Base-by-base conservation (phyloP, 2,329 filamentous ascomycete species). In the Aspergillus sclerotialis region DNA sequence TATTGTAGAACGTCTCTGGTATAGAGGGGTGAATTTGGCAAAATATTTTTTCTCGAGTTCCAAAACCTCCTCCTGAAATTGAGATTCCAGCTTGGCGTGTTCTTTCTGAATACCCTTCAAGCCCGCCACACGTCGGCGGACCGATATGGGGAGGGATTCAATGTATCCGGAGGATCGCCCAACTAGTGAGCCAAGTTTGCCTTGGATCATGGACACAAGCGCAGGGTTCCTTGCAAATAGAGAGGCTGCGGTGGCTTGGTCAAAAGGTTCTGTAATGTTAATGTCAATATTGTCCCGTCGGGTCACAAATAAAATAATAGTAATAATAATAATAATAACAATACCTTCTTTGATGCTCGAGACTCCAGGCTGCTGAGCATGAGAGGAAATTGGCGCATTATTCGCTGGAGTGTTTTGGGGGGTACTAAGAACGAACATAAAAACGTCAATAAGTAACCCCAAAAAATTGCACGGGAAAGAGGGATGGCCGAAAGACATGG, bases 21-120 rank as follows among this genome's bases (percentile, higher is more conserved):
- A 98, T 32, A 98, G 78, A 41, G 92, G 92, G 35, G 87, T 94
- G 70, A 95, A 98, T 70, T 96, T 96, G 69, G 85, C 86, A 55
- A 96, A 96, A 69, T 94, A 98, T 72, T 95, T 95, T 79, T 98
- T 98, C 76, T 98, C 92, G 17, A 98, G 78, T 66, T 95, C 82
- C 39, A 98, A 77, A 43, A 98, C 89, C 70, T 96, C 93, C 67
- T 96, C 89, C 65, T 98, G 93, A 68, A 98, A 96, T 68, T 95
- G 83, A 35, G 88, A 86, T 74, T 98, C 93, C 53, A 98, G 82
- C 72, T 96, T 95, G 42, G 90, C 86, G 71, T 98, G 92, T 56
- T 96, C 89, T 69, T 95, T 95, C 70, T 98, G 92, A 52, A 98
- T 88, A 50, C 90, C 93, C 73, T 96, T 95, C 44, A 98, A 76